Conservation (phyloP, 2,329 filamentous ascomycete genomes). For the Fusarium transvaalense region DNA sequence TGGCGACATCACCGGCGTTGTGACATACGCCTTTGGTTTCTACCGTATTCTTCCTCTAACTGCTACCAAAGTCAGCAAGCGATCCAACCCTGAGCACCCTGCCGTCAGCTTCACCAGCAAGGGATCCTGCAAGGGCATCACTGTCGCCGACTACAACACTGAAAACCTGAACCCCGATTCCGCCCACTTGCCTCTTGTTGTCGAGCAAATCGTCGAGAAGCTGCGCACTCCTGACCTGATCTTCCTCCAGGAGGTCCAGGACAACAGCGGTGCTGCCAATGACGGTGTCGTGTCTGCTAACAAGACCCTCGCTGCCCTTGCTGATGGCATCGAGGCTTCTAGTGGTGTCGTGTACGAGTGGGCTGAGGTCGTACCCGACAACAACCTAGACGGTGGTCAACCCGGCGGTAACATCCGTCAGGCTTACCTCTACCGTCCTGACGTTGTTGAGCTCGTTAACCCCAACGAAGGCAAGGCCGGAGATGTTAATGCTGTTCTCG, state of each 20-base stretch:
- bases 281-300: conserved; percentile 70
- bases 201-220: conserved; percentile 73
- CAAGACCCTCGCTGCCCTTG: conserved; percentile 68
- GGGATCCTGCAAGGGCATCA: conserved; percentile 70
- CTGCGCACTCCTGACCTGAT: conserved; percentile 73
- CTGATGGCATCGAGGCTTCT: conserved; percentile 62
- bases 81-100: conserved; percentile 60
- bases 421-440: conserved; percentile 76
- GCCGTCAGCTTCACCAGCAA: conserved; percentile 66
- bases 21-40: conserved; percentile 75
- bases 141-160: conserved; percentile 76
- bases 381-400: conserved; percentile 73
- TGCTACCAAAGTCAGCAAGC: conserved; percentile 62
- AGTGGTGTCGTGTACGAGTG: conserved; percentile 69
- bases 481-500: conserved; percentile 69
- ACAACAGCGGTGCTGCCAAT: conserved; percentile 71
- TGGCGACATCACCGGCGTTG: conserved; percentile 75
- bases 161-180: conserved; percentile 74
- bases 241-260: conserved; percentile 79
- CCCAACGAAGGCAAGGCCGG: conserved; percentile 67
- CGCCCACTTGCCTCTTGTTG: conserved; percentile 67
- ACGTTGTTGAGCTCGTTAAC: conserved; percentile 69
- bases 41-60: conserved; percentile 76
- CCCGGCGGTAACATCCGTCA: conserved; percentile 79
- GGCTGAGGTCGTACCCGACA: conserved; percentile 68